Percentiles rank a stretch among this genome's conserved stretches.
Conservation (phyloP, 2,329 filamentous ascomycete genomes). For the Bipolaris oryzae region DNA sequence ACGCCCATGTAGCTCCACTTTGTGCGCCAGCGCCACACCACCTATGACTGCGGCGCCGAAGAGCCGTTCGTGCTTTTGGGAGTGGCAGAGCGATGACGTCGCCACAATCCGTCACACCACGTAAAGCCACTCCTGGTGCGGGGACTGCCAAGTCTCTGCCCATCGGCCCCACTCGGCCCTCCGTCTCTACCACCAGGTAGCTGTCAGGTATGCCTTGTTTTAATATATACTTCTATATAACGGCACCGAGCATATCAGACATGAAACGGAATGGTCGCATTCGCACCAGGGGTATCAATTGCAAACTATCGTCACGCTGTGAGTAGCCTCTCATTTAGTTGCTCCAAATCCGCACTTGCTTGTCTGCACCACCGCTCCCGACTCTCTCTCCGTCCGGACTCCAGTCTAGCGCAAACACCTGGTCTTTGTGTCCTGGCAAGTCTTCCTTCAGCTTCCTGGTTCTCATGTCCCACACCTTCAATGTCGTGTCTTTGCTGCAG, state of each 20-base stretch:
- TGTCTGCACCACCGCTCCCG: slow-evolving; percentile 91
- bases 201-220: not conserved
- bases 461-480: slow-evolving; percentile 93
- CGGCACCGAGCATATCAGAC: not conserved
- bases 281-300: slow-evolving; percentile 19
- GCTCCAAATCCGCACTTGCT: slow-evolving; percentile 70
- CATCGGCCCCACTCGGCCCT: not conserved
- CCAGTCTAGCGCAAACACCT: slow-evolving; percentile 96
- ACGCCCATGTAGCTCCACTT: slow-evolving; percentile 23
- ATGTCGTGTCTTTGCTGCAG: slow-evolving; percentile 86
- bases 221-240: not conserved
- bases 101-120: slow-evolving; percentile 22
- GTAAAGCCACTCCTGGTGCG: slow-evolving; percentile 19
- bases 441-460: slow-evolving; percentile 82
- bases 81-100: slow-evolving; percentile 31
- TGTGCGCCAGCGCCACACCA: slow-evolving; percentile 15
- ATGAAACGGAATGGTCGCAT: not conserved
- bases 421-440: slow-evolving; percentile 87
- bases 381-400: slow-evolving; percentile 87
- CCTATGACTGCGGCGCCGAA: slow-evolving; percentile 23
- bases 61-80: slow-evolving; percentile 25
- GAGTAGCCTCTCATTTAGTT: slow-evolving; percentile 50
- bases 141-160: slow-evolving; percentile 18
- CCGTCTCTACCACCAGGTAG: not conserved
- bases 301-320: slow-evolving; percentile 3